phyloP scores from a whole-genome alignment of 768 basidiomycete genomes.

The Boletus rufocinnamomeus region DNA sequence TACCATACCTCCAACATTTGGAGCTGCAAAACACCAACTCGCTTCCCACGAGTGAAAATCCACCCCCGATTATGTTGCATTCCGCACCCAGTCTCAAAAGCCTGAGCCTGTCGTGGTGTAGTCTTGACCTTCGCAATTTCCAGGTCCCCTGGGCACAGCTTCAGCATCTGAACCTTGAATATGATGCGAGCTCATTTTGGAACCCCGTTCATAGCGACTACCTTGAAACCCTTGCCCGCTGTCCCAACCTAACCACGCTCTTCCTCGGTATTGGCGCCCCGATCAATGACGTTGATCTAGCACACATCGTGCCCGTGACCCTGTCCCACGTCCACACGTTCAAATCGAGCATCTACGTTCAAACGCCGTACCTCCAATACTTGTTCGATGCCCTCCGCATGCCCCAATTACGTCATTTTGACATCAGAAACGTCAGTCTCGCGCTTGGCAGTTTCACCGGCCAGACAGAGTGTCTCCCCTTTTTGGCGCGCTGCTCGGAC shows the following conservation, averaged over 20 bases:
- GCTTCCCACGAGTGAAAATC: constrained; percentile 28
- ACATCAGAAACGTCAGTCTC: constrained; percentile 33
- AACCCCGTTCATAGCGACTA: constrained; percentile 33
- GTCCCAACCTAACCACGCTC: constrained; percentile 32
- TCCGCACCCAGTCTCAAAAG: constrained; percentile 32
- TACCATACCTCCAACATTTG: constrained; percentile 28
- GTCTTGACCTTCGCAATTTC: constrained; percentile 30
- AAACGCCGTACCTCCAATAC: constrained; percentile 25
- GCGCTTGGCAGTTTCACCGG: constrained; percentile 27
- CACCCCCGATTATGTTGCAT: constrained; percentile 26
- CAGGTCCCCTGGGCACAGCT: constrained; percentile 33
- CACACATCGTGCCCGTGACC: constrained; percentile 23
- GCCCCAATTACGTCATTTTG: constrained; percentile 29
- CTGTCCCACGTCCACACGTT: constrained; percentile 33
- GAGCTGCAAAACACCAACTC: constrained; percentile 31
- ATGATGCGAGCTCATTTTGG: constrained; percentile 33
- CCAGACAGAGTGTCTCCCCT: constrained; percentile 31
- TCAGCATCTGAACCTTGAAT: constrained; percentile 29
- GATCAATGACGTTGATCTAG: constrained; percentile 19
- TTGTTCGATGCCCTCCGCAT: constrained; percentile 32
- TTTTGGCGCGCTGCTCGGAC: constrained; percentile 28
- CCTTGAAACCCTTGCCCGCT: constrained; percentile 23
- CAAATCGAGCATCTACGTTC: constrained; percentile 28
- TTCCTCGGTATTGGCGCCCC: constrained; percentile 27
- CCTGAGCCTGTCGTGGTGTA: constrained; percentile 31